Conservation (phyloP, 129 eudicot species). For the Saposhnikovia divaricata region DNA sequence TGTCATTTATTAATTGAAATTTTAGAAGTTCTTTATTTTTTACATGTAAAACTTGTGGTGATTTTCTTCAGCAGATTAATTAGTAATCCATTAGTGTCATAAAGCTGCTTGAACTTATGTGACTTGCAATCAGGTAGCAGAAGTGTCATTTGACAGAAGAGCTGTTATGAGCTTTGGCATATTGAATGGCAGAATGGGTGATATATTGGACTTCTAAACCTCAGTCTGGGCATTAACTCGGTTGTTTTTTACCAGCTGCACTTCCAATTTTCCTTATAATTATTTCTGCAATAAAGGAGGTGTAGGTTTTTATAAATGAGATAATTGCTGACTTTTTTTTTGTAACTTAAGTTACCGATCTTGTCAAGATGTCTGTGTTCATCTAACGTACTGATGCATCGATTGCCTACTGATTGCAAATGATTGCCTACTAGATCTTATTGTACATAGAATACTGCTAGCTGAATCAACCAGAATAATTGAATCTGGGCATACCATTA, state of each 20-base stretch:
- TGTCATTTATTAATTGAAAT: not conserved
- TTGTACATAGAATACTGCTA: no score
- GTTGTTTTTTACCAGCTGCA: conserved; percentile 88
- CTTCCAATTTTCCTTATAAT: no score
- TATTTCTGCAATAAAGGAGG: no score
- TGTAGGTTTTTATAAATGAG: no score
- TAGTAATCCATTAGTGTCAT: not conserved
- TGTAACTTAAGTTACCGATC: no score
- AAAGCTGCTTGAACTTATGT: conserved; percentile 11
- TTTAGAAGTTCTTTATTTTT: not conserved
- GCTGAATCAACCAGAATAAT: no score
- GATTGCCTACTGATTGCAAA: no score
- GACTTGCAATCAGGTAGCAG: conserved; percentile 42
- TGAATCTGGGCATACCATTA: no score
- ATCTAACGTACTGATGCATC: no score
- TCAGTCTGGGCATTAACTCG: conserved; percentile 81
- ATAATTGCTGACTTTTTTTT: no score
- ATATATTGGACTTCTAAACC: conserved; percentile 84
- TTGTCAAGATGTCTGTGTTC: no score
- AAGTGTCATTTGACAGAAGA: conserved; percentile 53
- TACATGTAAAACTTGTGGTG: not conserved
- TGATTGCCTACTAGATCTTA: no score
- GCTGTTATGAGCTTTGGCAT: conserved; percentile 88
- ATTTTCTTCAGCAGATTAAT: not conserved
- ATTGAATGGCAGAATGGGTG: conserved; percentile 76